Conservation (phyloP, 2,329 filamentous ascomycete genomes). For the Pleurostoma richardsiae region DNA sequence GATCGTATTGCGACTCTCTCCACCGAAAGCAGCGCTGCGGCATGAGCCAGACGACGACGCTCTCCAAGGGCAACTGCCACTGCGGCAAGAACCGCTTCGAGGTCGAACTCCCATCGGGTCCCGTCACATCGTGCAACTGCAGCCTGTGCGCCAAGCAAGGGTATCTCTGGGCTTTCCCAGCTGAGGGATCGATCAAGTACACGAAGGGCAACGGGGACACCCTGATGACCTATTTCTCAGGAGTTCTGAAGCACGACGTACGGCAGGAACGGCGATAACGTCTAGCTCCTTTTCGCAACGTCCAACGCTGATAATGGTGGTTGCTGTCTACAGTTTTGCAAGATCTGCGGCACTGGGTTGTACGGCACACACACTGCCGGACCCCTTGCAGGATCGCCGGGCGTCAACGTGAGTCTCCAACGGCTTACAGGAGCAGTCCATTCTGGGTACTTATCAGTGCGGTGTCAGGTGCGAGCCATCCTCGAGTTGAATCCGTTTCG, state of each 20-base stretch:
- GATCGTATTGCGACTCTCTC: no score
- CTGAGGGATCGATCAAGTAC: slow-evolving; percentile 3
- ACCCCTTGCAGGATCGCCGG: slow-evolving; percentile 10
- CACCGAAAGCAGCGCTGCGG: no score
- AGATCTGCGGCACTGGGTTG: slow-evolving; percentile 18
- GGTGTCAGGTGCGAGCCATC: slow-evolving; percentile 8
- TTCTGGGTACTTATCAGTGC: no score
- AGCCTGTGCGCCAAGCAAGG: slow-evolving; percentile 21
- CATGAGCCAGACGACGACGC: neutral
- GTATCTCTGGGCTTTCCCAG: slow-evolving; percentile 18
- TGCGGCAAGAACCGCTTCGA: slow-evolving; percentile 21
- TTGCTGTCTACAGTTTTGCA: slow-evolving; percentile 16
- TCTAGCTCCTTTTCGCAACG: no score
- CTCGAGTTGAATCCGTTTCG: slow-evolving; percentile 16
- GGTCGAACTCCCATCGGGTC: slow-evolving; percentile 9
- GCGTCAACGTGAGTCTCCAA: slow-evolving; percentile 15
- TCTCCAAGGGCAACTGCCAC: slow-evolving; percentile 19
- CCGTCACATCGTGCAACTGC: slow-evolving; percentile 15
- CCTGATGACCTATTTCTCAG: slow-evolving; percentile 4
- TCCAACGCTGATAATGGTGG: neutral
- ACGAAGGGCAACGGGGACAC: slow-evolving; percentile 4
- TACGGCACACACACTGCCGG: slow-evolving; percentile 17
- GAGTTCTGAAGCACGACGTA: slow-evolving; percentile 14
- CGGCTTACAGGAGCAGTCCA: no score
- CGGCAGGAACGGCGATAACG: neutral